These are phyloP conservation scores for Artemisia argyi DNA, from an alignment of 129 eudicot genomes.

Conservation along the genomic window DNA sequence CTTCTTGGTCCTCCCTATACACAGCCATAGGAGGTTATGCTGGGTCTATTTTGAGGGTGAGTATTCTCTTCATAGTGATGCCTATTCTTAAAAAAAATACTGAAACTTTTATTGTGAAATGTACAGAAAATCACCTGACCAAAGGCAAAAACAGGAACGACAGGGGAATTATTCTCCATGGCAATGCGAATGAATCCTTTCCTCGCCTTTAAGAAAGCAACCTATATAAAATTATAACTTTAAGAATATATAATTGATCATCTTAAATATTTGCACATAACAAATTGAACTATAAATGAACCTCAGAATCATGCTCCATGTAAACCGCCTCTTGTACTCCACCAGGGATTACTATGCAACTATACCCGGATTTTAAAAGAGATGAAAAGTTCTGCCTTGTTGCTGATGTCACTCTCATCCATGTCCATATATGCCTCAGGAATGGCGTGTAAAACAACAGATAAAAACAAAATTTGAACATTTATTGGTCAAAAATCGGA, in stretches of 20 bases:
- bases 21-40: too few relatives aligned
- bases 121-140: constrained; percentile 67
- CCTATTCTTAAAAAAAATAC: too few relatives aligned
- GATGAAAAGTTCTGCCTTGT: constrained; percentile 60
- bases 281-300: constrained; percentile 18
- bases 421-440: constrained; percentile 86
- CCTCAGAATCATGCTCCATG: constrained; percentile 90
- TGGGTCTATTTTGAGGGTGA: too few relatives aligned
- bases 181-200: constrained; percentile 88
- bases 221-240: constrained; percentile 33
- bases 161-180: constrained; percentile 67
- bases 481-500: neutral
- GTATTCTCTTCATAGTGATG: too few relatives aligned
- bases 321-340: constrained; percentile 82
- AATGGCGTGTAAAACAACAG: constrained; percentile 88
- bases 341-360: constrained; percentile 91
- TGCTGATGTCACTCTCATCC: constrained; percentile 79
- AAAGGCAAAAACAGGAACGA: constrained; percentile 92
- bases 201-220: constrained; percentile 65
- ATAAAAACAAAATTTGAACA: neutral
- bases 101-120: neutral
- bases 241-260: neutral
- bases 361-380: constrained; percentile 60
- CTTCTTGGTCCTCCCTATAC: too few relatives aligned
- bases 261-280: neutral